These are phyloP conservation scores for Euryodendron excelsum DNA, from an alignment of 148 eudicot species.

Conservation along the genomic window DNA sequence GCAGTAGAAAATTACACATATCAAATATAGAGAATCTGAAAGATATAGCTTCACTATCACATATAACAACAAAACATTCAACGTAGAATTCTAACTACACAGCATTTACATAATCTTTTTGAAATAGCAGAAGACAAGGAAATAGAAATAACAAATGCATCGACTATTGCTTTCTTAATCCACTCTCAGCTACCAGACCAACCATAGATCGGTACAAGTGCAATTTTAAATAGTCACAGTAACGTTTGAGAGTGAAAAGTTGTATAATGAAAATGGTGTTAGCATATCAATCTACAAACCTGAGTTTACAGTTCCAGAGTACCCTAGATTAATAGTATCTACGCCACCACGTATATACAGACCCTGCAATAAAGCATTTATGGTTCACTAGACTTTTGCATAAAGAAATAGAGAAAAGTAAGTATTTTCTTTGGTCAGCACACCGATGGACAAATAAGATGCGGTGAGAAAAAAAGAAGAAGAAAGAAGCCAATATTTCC, in stretches of 20 bases:
- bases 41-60: neutral
- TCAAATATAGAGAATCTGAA: neutral
- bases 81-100: neutral
- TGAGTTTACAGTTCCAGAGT: constrained; percentile 55
- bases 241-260: neutral
- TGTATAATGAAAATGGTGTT: neutral
- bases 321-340: constrained; percentile 50
- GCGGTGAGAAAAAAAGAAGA: too few species aligned
- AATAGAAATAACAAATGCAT: neutral
- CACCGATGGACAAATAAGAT: neutral
- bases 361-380: constrained; percentile 53
- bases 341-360: constrained; percentile 49
- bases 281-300: constrained; percentile 46
- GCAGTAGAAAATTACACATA: neutral
- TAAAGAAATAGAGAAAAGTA: neutral
- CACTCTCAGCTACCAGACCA: neutral
- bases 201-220: neutral
- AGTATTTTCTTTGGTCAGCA: neutral
- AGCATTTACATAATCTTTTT: neutral
- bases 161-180: neutral
- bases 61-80: neutral
- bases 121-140: neutral
- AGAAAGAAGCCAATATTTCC: neutral
- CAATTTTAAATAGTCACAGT: neutral
- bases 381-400: constrained; percentile 3